Evolutionary conservation across 306 rosid species (phyloP), one percentile per base, ranked within the genome.

Genomic region (Rosa rugosa): DNA sequence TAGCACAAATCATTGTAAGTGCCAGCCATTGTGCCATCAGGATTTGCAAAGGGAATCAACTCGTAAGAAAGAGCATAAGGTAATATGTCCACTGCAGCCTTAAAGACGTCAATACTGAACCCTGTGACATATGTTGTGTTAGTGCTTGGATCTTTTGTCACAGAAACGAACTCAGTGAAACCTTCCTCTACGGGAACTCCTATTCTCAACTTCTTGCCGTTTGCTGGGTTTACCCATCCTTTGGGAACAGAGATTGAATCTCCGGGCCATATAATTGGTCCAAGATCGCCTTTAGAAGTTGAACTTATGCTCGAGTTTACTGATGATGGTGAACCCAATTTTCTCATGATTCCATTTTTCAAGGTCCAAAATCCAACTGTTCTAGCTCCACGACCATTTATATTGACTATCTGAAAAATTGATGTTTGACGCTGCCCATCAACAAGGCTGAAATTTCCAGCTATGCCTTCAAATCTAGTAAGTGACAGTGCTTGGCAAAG

Each of bases 181-280:
- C 57, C 86, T 2, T n/a, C 1, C 49, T 78, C 78, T 17, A 75
- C 45, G 1, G 89, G 89, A 74, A 87, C 84, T 56, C 84, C 90
- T 16, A 89, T 62, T 34, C 59, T 77, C 65, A 87, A 49, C 57
- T 20, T 69, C 53, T 75, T 83, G 25, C 31, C 70, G 0, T 75
- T 72, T 11, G 59, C 34, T 6, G 83, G 85, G 65, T 71, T 40
- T 50, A 81, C 86, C 90, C 88, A 84, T 4, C 89, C 92, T 9
- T 77, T 83, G 0, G 90, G 88, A 14, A 12, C 47, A 23, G 49
- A n/a, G 9, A 1, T 20, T 1, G 75, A n/a, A 42, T 79, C 85
- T 13, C 93, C 90, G 0, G 93, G 86, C 90, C 93, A 89, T 2
- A 75, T 75, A 4, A 85, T 73, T 0, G 60, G 77, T 62, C 76